Base-by-base conservation (phyloP, 1,284 basidiomycete species). In the Trametes versicolor region DNA sequence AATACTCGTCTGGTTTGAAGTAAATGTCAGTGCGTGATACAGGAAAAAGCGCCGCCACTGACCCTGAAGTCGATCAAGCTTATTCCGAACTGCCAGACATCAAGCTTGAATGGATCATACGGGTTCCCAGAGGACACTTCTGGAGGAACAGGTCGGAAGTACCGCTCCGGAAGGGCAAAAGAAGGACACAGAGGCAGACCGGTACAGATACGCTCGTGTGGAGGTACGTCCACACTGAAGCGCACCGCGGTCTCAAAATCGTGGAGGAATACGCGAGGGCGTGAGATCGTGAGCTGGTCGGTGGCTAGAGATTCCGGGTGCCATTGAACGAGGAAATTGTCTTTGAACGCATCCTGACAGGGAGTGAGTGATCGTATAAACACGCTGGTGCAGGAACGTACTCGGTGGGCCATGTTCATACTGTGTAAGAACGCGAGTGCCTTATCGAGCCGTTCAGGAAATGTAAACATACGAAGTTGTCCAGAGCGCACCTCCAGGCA, bases 1-100 rank as follows among this genome's bases (percentile, higher is more conserved):
- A 6, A 56, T 56, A 2, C 36, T 23, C 10, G 54, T 56, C 54
- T 56, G 10, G 1, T n/a, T 19, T 0, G 6, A n/a, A 19, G 2
- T 36, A 32, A 45, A 19, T 4, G 21, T 45, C 12, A 32, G 25
- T 8, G 4, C 19, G 9, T 8, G 10, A 37, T 8, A 19, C n/a
- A 17, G 19, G 41, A 43, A n/a, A n/a, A 43, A 17, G 41, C 17
- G 15, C 17, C 5, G 4, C 37, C 21, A 50, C 53, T 25, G 56
- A 78, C 63, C 58, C 50, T 60, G 43, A 59, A 55, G 39, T 48
- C 25, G 13, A 10, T 29, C 17, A 75, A 60, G 48, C 58, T 64
- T 0, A 9, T 53, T 2, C 67, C 71, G 19, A 76, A 58, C 60
- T 77, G 75, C 76, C 76, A 77, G 4, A 77, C 64, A 66, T 76